phyloP scores from a whole-genome alignment of 148 eudicot species.

The Mesembryanthemum crystallinum region DNA sequence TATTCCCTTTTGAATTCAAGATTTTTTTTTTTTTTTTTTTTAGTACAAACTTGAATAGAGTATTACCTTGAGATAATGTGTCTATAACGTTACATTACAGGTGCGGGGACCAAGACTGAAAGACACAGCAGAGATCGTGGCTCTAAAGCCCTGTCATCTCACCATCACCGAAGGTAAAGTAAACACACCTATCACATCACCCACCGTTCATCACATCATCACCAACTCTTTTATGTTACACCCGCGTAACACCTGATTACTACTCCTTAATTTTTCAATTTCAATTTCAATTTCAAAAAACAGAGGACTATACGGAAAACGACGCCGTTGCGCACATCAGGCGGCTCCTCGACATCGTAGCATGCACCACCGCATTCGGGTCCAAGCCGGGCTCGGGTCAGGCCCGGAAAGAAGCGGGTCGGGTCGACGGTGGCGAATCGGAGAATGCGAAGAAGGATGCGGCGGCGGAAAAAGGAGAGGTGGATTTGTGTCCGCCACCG shows the following conservation, averaged over 20 bases:
- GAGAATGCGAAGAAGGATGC: constrained; percentile 25
- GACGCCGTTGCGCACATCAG: constrained; percentile 70
- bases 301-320: constrained; percentile 74
- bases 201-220: background rate
- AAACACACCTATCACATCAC: background rate
- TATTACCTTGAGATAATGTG: no score
- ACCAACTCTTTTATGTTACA: background rate
- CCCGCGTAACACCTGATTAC: constrained; percentile 14
- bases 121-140: constrained; percentile 59
- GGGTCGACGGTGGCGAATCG: constrained; percentile 25
- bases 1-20: no score
- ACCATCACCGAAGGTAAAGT: constrained; percentile 74
- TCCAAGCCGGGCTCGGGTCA: constrained; percentile 26
- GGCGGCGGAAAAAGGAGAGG: constrained; percentile 43
- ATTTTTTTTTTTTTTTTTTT: no score
- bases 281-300: background rate
- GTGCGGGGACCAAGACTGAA: constrained; percentile 68
- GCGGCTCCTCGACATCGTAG: constrained; percentile 79
- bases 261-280: background rate
- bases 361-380: constrained; percentile 75
- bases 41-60: no score
- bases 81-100: no score
- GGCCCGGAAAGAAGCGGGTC: constrained; percentile 24
- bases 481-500: constrained; percentile 65
- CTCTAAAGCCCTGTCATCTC: constrained; percentile 79